These are phyloP conservation scores for Epichloe baconii DNA, from an alignment of 2,329 filamentous ascomycete genomes.

Conservation along the genomic window DNA sequence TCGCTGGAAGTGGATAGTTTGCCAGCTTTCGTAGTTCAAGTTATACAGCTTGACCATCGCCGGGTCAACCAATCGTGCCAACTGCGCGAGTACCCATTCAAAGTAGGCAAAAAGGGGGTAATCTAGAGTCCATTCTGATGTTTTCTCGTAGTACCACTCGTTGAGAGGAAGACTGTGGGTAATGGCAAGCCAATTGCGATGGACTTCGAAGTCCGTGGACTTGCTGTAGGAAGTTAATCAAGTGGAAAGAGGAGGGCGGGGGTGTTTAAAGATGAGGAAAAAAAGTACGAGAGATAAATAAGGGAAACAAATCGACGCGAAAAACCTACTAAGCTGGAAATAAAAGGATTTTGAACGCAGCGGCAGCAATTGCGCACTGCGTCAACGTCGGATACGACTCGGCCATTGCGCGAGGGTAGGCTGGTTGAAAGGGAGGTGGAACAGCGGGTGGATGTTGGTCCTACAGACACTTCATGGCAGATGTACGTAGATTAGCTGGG, in stretches of 20 bases:
- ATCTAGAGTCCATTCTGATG: conserved; percentile 98
- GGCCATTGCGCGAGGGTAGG: conserved; percentile 43
- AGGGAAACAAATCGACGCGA: background rate
- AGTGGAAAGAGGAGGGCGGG: background rate
- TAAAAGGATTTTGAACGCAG: conserved; percentile 80
- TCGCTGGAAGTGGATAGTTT: conserved; percentile 87
- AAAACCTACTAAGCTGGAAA: conserved; percentile 85
- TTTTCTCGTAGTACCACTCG: conserved; percentile 95
- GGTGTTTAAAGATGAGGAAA: background rate
- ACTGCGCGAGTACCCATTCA: conserved; percentile 81
- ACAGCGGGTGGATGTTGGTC: background rate
- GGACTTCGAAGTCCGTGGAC: conserved; percentile 97
- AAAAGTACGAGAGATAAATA: background rate
- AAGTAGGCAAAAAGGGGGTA: conserved; percentile 98
- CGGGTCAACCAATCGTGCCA: conserved; percentile 63
- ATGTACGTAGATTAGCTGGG: too few species aligned
- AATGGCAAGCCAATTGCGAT: conserved; percentile 96
- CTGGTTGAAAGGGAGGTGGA: background rate
- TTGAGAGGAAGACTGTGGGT: conserved; percentile 77
- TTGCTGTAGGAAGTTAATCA: conserved; percentile 46
- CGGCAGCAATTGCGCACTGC: conserved; percentile 76
- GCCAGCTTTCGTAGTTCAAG: conserved; percentile 79
- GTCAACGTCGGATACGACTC: conserved; percentile 75
- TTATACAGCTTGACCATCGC: conserved; percentile 72
- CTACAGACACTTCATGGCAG: conserved; percentile 1